Evolutionary conservation across 169 alveolate genomes (phyloP), one percentile per base, ranked within the genome.

Genomic region (Cryptosporidium tyzzeri): DNA sequence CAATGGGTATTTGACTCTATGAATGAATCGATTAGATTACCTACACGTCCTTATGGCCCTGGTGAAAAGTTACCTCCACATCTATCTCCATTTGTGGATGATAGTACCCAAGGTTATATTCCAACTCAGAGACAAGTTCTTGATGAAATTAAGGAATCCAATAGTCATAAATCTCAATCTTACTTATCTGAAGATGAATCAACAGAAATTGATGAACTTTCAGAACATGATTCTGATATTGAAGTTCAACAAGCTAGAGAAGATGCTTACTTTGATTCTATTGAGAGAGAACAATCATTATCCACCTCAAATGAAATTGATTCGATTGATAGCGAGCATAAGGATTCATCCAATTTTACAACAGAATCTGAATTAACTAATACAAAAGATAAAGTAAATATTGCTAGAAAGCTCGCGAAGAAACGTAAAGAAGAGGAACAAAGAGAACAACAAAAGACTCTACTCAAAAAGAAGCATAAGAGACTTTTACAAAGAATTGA

Each of bases 1-100:
- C 97, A 98, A 92, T 98, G 99, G 97, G 93, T 98, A 33, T 96
- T 95, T 91, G 99, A 97, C 91, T 97, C 97, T 29, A 84, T 97
- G 35, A 98, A 98, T 91, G 92, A 95, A 84, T 91, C 86, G 51
- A 91, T 92, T 44, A 70, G 95, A 26, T 86, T 98, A 33, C 99
- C 99, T 12, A 95, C 95, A 23, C 89, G 93, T 45, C 96, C 95
- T 37, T 98, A 98, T 91, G 91, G 93, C 31, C 98, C 98, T 18
- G 98, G 98, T 31, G 93, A 91, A 71, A 94, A 93, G 59, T 92
- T 96, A 23, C 99, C 99, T 45, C 98, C 98, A 31, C 99, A 98
- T 86, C 86, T 98, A 39, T 96, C 99, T 67, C 99, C 99, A 12
- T 98, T 97, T 91, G 94, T 80, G 21, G 75, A 80, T 48, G 89